These are phyloP conservation scores for Blakeslea trispora DNA, from an alignment of 371 early-diverging fungal genomes.

Conservation along the genomic window DNA sequence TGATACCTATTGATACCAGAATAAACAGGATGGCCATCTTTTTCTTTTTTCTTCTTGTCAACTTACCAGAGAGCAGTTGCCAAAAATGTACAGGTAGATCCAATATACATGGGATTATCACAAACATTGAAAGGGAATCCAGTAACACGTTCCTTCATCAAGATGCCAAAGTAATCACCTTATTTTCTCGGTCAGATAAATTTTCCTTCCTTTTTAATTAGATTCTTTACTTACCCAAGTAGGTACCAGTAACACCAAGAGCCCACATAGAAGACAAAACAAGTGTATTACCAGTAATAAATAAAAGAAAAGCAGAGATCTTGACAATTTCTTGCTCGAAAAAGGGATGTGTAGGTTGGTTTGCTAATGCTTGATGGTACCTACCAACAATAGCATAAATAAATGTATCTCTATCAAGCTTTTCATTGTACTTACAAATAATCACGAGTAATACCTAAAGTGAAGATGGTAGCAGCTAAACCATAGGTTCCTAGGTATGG, in stretches of 20 bases:
- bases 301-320: slow-evolving; percentile 52
- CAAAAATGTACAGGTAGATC: slow-evolving; percentile 87
- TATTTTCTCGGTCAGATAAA: neutral
- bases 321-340: slow-evolving; percentile 53
- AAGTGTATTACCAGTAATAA: slow-evolving; percentile 70
- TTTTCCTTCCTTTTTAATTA: neutral
- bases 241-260: slow-evolving; percentile 90
- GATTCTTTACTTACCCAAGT: slow-evolving; percentile 81
- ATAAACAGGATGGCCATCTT: neutral
- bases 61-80: slow-evolving; percentile 83
- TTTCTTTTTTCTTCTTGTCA: neutral
- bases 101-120: slow-evolving; percentile 93
- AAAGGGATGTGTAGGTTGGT: slow-evolving; percentile 62
- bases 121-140: slow-evolving; percentile 91
- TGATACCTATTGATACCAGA: slow-evolving; percentile 43
- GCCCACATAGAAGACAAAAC: slow-evolving; percentile 87
- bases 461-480: slow-evolving; percentile 80
- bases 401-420: too few relatives aligned
- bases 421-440: slow-evolving; percentile 77
- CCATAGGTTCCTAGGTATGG: slow-evolving; percentile 75
- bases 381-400: too few relatives aligned
- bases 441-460: slow-evolving; percentile 82
- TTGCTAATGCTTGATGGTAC: slow-evolving; percentile 67
- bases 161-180: slow-evolving; percentile 95
- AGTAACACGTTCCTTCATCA: slow-evolving; percentile 86